Evolutionary conservation across 495 filamentous ascomycete genomes (phyloP).

Genomic region (Aspergillus olivimuriae): DNA sequence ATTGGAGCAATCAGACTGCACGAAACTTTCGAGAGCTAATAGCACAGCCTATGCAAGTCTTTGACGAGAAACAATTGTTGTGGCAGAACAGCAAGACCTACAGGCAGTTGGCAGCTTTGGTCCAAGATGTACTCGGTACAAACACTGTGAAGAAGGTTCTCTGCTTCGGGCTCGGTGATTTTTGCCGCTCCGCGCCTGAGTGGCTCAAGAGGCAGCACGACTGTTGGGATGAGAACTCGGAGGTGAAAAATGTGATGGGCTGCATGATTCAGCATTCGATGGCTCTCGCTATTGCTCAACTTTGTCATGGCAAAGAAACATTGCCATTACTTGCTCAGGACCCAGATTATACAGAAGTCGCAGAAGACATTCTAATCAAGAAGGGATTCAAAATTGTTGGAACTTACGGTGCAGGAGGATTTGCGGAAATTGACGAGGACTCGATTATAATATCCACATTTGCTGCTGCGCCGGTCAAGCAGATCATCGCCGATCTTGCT

Average conservation of each 20-base stretch:
- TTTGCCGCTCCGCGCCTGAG: constrained; percentile 24
- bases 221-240: constrained; percentile 23
- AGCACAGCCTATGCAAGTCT: constrained; percentile 25
- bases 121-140: constrained; percentile 20
- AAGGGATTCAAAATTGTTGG: constrained; percentile 32
- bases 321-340: constrained; percentile 25
- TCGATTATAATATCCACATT: constrained; percentile 29
- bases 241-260: constrained; percentile 20
- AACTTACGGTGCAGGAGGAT: constrained; percentile 31
- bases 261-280: constrained; percentile 28
- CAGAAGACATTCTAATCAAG: constrained; percentile 25
- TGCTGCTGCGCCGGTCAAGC: constrained; percentile 25
- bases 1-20: constrained; percentile 29
- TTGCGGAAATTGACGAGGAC: constrained; percentile 31
- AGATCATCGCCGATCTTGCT: constrained; percentile 31
- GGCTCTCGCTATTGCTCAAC: constrained; percentile 28
- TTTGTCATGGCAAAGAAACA: constrained; percentile 20
- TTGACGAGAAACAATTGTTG: constrained; percentile 23
- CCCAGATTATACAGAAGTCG: constrained; percentile 24
- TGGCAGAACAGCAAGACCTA: constrained; percentile 27
- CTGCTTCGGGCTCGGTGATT: constrained; percentile 34
- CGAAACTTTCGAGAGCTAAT: constrained; percentile 27
- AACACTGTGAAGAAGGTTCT: constrained; percentile 30
- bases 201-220: constrained; percentile 23
- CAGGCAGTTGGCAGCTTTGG: constrained; percentile 18